Evolutionary conservation across 2,329 filamentous ascomycete species (phyloP).

Genomic region (Furcasterigmium sp.): DNA sequence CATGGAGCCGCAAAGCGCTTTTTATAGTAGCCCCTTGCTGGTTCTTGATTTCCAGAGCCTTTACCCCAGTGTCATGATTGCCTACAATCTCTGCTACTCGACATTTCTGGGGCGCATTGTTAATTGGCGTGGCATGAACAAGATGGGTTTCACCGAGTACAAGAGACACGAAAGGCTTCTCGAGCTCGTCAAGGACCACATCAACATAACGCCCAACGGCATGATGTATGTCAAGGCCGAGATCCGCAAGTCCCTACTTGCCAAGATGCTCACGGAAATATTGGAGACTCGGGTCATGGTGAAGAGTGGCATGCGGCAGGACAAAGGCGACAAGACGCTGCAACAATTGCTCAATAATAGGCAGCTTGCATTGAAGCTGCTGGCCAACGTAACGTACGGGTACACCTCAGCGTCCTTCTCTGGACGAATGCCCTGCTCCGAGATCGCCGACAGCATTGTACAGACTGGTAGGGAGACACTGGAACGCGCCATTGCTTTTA

Average conservation of each 20-base stretch:
- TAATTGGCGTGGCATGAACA: slow-evolving; percentile 84
- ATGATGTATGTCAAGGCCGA: slow-evolving; percentile 90
- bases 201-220: slow-evolving; percentile 92
- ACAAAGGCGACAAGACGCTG: slow-evolving; percentile 80
- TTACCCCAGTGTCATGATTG: slow-evolving; percentile 98
- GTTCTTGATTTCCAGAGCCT: slow-evolving; percentile 95
- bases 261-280: slow-evolving; percentile 95
- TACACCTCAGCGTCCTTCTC: slow-evolving; percentile 97
- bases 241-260: slow-evolving; percentile 83
- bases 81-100: slow-evolving; percentile 98
- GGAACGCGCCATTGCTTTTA: slow-evolving; percentile 86
- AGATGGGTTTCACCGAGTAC: slow-evolving; percentile 93
- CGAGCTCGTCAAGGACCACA: slow-evolving; percentile 72
- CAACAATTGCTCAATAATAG: slow-evolving; percentile 89
- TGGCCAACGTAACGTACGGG: slow-evolving; percentile 98
- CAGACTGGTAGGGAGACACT: slow-evolving; percentile 93
- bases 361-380: slow-evolving; percentile 87
- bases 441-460: slow-evolving; percentile 97
- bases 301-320: slow-evolving; percentile 91
- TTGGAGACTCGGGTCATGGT: slow-evolving; percentile 96
- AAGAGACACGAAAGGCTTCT: slow-evolving; percentile 70
- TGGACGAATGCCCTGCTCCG: slow-evolving; percentile 93
- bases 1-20: slow-evolving; percentile 94
- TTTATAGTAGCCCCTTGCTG: slow-evolving; percentile 84
- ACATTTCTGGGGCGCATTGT: slow-evolving; percentile 85